A percentile compares a stretch with the other conserved stretches of the same genome.
These are phyloP conservation scores for Phaeosphaeria sp. DNA, from an alignment of 2,329 filamentous ascomycete genomes.

Conservation along the genomic window DNA sequence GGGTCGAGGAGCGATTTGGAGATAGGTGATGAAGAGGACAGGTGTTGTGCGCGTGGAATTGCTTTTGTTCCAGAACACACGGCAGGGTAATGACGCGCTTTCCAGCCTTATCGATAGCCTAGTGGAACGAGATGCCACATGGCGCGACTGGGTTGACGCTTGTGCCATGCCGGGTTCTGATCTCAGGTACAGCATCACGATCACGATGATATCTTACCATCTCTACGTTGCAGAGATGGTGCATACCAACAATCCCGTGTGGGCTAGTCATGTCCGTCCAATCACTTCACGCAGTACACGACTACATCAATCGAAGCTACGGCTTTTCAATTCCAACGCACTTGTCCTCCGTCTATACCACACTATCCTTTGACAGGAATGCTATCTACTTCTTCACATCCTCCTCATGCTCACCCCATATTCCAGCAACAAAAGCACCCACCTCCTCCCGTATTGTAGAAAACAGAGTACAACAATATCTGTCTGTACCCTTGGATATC, in stretches of 20 bases:
- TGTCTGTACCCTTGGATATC: slow-evolving; percentile 24
- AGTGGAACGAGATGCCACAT: not conserved
- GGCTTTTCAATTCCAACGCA: not conserved
- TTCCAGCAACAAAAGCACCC: not conserved
- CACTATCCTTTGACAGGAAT: slow-evolving; percentile 17
- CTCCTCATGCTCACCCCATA: too few species aligned
- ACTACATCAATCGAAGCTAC: not conserved
- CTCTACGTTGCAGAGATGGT: too few species aligned
- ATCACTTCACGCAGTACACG: not conserved
- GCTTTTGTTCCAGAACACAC: slow-evolving; percentile 14
- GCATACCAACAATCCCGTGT: not conserved
- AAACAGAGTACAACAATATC: slow-evolving; percentile 5
- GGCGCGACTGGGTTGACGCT: not conserved
- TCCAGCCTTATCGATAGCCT: slow-evolving; percentile 1
- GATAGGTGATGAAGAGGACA: not conserved
- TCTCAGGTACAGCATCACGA: not conserved
- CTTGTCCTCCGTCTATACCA: slow-evolving; percentile 4
- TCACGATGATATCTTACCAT: too few species aligned
- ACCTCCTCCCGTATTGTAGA: not conserved
- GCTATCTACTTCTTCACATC: slow-evolving; percentile 25
- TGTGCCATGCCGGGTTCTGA: not conserved
- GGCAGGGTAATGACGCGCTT: slow-evolving; percentile 1
- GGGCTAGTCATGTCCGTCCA: not conserved
- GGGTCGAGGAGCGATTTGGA: not conserved
- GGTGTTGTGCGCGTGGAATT: slow-evolving; percentile 3